Evolutionary conservation across 2,329 filamentous ascomycete species (phyloP).

Genomic region (Colletotrichum gloeosporioides): DNA sequence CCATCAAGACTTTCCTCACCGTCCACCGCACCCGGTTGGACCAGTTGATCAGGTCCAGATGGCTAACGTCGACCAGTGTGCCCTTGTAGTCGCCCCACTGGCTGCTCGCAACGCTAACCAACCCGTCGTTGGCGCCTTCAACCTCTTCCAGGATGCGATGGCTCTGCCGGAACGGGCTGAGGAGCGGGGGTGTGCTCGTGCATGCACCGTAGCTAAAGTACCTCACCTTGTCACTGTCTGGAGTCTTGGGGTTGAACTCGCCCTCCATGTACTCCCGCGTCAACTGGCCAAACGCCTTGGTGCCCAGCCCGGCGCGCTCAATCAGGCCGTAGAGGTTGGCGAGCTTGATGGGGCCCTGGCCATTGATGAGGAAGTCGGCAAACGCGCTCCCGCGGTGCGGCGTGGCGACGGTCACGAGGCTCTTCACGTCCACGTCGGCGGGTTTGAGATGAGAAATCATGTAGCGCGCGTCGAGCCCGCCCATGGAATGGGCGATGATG

Average conservation of each 20-base stretch:
- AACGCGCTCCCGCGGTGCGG: slow-evolving; percentile 60
- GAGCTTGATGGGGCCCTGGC: slow-evolving; percentile 50
- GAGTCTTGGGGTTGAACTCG: slow-evolving; percentile 63
- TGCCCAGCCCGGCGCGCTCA: slow-evolving; percentile 57
- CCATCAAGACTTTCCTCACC: slow-evolving; percentile 56
- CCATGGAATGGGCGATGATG: slow-evolving; percentile 76
- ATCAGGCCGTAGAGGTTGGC: slow-evolving; percentile 61
- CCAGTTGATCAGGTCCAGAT: slow-evolving; percentile 73
- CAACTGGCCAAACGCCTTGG: slow-evolving; percentile 65
- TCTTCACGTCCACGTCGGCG: slow-evolving; percentile 49
- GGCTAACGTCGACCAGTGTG: slow-evolving; percentile 65
- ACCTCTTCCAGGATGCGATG: slow-evolving; percentile 51
- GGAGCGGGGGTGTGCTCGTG: slow-evolving; percentile 58
- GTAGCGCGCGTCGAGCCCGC: slow-evolving; percentile 68
- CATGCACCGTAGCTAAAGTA: slow-evolving; percentile 70
- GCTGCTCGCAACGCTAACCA: slow-evolving; percentile 70
- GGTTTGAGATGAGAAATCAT: slow-evolving; percentile 65
- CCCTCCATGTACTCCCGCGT: slow-evolving; percentile 63
- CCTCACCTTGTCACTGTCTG: slow-evolving; percentile 55
- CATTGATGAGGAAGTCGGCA: slow-evolving; percentile 58
- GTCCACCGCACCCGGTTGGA: slow-evolving; percentile 64
- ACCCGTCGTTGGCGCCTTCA: slow-evolving; percentile 69
- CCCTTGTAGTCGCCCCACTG: slow-evolving; percentile 70
- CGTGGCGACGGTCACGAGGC: slow-evolving; percentile 60
- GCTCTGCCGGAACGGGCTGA: slow-evolving; percentile 66